Base-by-base conservation (phyloP, 2,329 filamentous ascomycete genomes). In the Graphium sp. region DNA sequence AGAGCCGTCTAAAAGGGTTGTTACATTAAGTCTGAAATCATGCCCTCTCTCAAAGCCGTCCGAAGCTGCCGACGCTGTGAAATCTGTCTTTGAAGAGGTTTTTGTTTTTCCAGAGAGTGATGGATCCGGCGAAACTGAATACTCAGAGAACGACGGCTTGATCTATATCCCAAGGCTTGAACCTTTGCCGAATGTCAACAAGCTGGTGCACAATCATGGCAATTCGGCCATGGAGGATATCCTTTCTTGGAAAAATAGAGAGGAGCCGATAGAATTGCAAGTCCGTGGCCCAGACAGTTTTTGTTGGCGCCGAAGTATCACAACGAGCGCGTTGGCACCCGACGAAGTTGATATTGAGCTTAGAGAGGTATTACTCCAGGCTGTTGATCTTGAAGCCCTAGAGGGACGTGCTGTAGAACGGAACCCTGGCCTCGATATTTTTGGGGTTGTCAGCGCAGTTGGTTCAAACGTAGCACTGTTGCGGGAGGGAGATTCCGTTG, bases 161-260 rank as follows among this genome's bases (percentile, higher is more conserved):
- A 30, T 64, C 4, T 55, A 46, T 32, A 49, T 65, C 4, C 60
- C 63, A 5, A 53, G 63, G 4, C 44, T 67, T 3, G 39, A 46
- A 24, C 52, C 56, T 0, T 34, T 63, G 2, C 20, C 33, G 2
- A 19, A 35, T 1, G 37, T 67, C 17, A 67, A 66, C 34, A 39
- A 39, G 5, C 33, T 58, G n/a, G 52, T 67, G 2, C 60, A 65
- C 35, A 39, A 44, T 2, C 19, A 22, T 22, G 18, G 31, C 2
- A 12, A 20, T 8, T 6, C 12, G 9, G 10, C 18, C 6, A 20
- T 20, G 7, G 13, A 28, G 5, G 18, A 20, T 6, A 20, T 19
- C 5, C 29, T 34, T 13, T 29, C n/a, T n/a, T n/a, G n/a, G n/a
- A n/a, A n/a, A n/a, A n/a, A n/a, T n/a, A n/a, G n/a, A n/a, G n/a